phyloP scores from a whole-genome alignment of 768 basidiomycete genomes.

The Rhodotorula babjevae region DNA sequence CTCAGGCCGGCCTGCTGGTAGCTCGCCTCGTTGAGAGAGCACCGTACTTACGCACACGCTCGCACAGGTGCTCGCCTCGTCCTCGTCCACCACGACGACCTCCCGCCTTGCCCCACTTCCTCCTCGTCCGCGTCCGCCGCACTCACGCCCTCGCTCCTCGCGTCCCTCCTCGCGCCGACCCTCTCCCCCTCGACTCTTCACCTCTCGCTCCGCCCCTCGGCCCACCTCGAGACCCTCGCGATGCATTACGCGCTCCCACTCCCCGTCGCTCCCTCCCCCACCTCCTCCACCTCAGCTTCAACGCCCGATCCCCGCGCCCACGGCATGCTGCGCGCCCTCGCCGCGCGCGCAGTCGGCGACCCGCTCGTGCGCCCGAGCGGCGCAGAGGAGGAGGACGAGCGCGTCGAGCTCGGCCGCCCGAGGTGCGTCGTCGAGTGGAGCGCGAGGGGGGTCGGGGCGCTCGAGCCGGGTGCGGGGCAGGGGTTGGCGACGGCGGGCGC shows the following conservation, averaged over 20 bases:
- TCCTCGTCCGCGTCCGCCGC: constrained; percentile 46
- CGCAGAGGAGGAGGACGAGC: constrained; percentile 24
- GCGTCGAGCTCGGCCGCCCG: constrained; percentile 5
- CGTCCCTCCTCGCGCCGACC: constrained; percentile 58
- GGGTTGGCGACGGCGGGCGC: constrained; percentile 4
- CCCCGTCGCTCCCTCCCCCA: neutral
- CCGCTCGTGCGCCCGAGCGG: constrained; percentile 14
- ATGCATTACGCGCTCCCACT: constrained; percentile 54
- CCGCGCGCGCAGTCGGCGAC: constrained; percentile 19
- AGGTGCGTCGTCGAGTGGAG: constrained; percentile 59
- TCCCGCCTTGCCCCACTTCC: constrained; percentile 51
- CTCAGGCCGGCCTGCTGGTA: too few species aligned
- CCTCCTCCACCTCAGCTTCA: neutral
- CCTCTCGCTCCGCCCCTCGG: constrained; percentile 64
- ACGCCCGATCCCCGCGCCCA: neutral
- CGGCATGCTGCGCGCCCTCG: neutral
- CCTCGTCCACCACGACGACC: constrained; percentile 48
- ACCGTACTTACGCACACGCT: neutral
- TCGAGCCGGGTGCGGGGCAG: constrained; percentile 13
- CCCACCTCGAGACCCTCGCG: constrained; percentile 64
- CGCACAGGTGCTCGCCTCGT: constrained; percentile 29
- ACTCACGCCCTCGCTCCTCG: constrained; percentile 51
- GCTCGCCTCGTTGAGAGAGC: neutral
- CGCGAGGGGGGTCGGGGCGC: constrained; percentile 50
- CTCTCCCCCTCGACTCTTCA: constrained; percentile 65